These are phyloP conservation scores for Astrothelium subdiscretum DNA, from an alignment of 495 filamentous ascomycete genomes.

Conservation along the genomic window DNA sequence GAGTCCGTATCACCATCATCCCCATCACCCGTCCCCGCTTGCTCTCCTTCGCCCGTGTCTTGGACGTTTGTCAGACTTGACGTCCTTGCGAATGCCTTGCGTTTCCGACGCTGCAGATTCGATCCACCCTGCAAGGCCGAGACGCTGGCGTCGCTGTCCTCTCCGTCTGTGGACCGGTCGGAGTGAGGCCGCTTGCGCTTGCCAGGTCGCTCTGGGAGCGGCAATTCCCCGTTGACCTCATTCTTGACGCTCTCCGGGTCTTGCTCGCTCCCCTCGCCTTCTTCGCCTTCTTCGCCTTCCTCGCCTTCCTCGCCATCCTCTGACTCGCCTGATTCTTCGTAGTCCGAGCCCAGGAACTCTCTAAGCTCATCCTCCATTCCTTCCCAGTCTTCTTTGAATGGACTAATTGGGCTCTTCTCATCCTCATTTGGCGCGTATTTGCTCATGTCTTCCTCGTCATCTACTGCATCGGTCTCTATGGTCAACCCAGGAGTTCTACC, in stretches of 20 bases:
- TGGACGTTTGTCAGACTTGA: slow-evolving; percentile 32
- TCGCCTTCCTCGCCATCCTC: slow-evolving; percentile 36
- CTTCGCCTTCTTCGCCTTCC: slow-evolving; percentile 23
- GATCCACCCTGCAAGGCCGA: slow-evolving; percentile 28
- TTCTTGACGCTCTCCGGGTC: slow-evolving; percentile 5
- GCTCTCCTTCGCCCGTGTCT: not conserved
- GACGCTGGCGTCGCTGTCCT: slow-evolving; percentile 14
- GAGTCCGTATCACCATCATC: not conserved
- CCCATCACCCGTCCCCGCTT: not conserved
- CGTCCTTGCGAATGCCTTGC: slow-evolving; percentile 25
- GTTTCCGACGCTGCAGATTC: slow-evolving; percentile 35
- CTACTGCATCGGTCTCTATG: slow-evolving; percentile 15
- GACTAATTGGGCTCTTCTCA: slow-evolving; percentile 34
- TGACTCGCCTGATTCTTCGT: slow-evolving; percentile 34
- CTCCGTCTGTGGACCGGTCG: slow-evolving; percentile 7
- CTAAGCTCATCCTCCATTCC: slow-evolving; percentile 60
- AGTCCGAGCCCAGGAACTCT: slow-evolving; percentile 62
- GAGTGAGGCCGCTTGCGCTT: slow-evolving; percentile 14
- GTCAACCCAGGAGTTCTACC: slow-evolving; percentile 13
- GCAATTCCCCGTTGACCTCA: not conserved
- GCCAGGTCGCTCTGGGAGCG: slow-evolving; percentile 8
- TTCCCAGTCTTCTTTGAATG: slow-evolving; percentile 47
- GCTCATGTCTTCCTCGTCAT: slow-evolving; percentile 19
- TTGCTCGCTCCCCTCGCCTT: slow-evolving; percentile 30
- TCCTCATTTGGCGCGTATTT: slow-evolving; percentile 9